Conservation (phyloP, 192 early-diverging fungal genomes). For the Radiomyces spectabilis region DNA sequence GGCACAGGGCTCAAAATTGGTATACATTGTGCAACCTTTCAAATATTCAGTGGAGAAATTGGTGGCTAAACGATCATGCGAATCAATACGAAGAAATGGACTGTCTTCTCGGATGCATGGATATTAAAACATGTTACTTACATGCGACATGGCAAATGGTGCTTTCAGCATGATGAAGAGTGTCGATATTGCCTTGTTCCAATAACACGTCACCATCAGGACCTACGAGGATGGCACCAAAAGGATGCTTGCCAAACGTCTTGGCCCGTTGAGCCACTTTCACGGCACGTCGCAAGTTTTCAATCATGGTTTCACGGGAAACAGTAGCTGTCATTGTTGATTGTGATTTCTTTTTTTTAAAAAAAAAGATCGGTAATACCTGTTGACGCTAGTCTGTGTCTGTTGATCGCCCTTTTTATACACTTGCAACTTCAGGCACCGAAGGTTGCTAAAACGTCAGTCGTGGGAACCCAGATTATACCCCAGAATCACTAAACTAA, state of each 20-base stretch:
- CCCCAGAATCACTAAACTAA: too few species aligned
- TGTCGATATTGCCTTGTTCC: conserved; percentile 26
- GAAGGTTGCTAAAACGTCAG: too few species aligned
- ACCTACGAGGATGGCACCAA: conserved; percentile 18
- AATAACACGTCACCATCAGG: conserved; percentile 8
- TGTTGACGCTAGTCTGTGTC: too few species aligned
- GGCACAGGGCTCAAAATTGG: conserved; percentile 15
- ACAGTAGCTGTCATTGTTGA: background rate
- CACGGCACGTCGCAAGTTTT: conserved; percentile 10
- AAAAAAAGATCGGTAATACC: too few species aligned
- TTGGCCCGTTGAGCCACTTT: conserved; percentile 7
- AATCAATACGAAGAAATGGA: background rate
- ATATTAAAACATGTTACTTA: conserved; percentile 2
- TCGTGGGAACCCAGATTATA: too few species aligned
- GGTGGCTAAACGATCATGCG: background rate
- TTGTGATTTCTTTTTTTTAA: background rate
- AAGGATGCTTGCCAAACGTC: conserved; percentile 13
- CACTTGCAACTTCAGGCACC: too few species aligned
- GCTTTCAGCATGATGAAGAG: conserved; percentile 19
- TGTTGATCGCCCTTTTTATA: too few species aligned
- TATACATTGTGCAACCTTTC: conserved; percentile 12
- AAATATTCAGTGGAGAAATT: conserved; percentile 13
- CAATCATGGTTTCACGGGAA: conserved; percentile 6
- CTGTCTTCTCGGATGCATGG: background rate
- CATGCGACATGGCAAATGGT: conserved; percentile 12